These are phyloP conservation scores for Aureobasidium musti DNA, from an alignment of 2,329 filamentous ascomycete species.

Conservation along the genomic window DNA sequence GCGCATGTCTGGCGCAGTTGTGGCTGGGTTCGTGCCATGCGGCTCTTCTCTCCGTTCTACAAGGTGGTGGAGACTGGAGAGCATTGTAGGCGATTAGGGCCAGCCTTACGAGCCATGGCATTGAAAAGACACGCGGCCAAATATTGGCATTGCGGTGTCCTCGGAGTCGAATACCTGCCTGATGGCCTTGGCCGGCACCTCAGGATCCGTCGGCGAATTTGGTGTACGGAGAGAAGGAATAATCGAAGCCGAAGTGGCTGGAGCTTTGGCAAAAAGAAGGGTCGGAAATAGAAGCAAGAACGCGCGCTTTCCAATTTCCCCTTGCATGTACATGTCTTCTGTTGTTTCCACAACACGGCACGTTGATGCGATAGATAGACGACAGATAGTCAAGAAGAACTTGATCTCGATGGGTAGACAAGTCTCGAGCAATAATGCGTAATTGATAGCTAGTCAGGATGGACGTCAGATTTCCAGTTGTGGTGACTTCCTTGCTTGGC, in stretches of 20 bases:
- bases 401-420: not conserved
- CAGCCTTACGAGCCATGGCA: conserved; percentile 16
- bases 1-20: not conserved
- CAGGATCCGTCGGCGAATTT: conserved; percentile 17
- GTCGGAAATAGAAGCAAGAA: conserved; percentile 18
- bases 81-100: not conserved
- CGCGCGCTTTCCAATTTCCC: conserved; percentile 6
- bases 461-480: not conserved
- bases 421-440: not conserved
- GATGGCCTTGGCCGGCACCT: conserved; percentile 20
- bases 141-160: not conserved
- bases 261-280: conserved; percentile 11
- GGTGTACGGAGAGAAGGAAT: not conserved
- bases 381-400: not conserved
- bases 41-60: not conserved
- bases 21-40: conserved; percentile 8
- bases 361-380: not conserved
- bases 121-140: not conserved
- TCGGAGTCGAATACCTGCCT: not conserved
- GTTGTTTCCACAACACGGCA: not conserved
- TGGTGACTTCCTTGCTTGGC: not conserved
- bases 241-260: conserved; percentile 1
- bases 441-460: not conserved
- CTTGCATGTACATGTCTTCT: conserved; percentile 18
- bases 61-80: not conserved